Base-by-base conservation (phyloP, 2,329 filamentous ascomycete species). In the Didymella lethalis region DNA sequence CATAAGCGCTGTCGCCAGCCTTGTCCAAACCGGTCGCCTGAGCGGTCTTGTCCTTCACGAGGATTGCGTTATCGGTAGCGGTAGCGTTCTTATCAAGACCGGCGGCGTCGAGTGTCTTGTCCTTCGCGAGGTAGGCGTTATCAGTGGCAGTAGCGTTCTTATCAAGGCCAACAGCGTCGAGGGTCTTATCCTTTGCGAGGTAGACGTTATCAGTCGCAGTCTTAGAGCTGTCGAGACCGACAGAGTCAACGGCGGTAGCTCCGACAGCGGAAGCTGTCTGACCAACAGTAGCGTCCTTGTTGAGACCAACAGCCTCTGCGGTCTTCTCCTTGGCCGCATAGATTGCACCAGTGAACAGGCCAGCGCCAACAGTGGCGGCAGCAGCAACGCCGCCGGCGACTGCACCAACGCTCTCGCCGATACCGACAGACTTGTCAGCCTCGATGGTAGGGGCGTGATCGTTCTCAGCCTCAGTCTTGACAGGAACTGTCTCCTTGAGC, bases 161-260 rank as follows among this genome's bases (percentile, higher is more conserved):
- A 12, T 81, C 79, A 40, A 81, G 80, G 55, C 85, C 76, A 12
- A 88, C 88, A 71, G 86, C 83, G 64, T 86, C 80, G 70, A 92
- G 88, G 76, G 87, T 90, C 70, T 91, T 85, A 73, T 86, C 87
- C 58, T 92, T 89, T 36, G 89, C 77, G 54, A 84, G 82, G 28
- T 87, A 86, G 26, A 67, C 58, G 47, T 69, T 73, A 28, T 72
- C 69, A 25, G 73, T 69, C 20, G 75, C 74, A 29, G 58, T 61
- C 64, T 80, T 74, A 53, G 76, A 69, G 49, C 75, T 79, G 41
- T 64, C 66, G 52, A 81, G 79, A 49, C 77, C 76, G 34, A 78
- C 73, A 2, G 73, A 60, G 59, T 77, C 71, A 32, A 75, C 73
- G 34, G 69, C 70, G 54, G 64, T 69, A 46, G 67, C 65, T 49